These are phyloP conservation scores for Ustilago xerochloae DNA, from an alignment of 1,284 basidiomycete species.

Conservation along the genomic window DNA sequence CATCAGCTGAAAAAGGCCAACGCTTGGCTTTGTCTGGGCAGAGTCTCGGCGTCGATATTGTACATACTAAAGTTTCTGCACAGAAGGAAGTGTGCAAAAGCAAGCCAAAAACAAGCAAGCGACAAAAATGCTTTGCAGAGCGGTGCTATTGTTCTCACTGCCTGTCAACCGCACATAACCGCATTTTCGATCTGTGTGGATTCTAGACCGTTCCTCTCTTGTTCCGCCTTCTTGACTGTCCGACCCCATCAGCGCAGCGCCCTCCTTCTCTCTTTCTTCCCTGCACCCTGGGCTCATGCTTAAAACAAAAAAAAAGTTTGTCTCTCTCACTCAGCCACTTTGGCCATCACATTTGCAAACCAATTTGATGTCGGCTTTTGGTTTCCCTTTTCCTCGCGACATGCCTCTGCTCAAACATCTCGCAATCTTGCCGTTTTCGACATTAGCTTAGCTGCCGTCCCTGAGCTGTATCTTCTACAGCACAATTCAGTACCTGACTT, in stretches of 20 bases:
- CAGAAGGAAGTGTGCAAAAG: no score
- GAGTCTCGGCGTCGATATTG: background rate
- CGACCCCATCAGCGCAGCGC: background rate
- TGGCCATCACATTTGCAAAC: background rate
- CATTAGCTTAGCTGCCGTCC: background rate
- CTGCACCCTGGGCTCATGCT: background rate
- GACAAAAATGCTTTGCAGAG: no score
- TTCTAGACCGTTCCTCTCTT: background rate
- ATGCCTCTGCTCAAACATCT: constrained; percentile 1
- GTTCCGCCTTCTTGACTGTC: background rate
- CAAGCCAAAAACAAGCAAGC: no score
- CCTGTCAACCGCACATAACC: constrained; percentile 8
- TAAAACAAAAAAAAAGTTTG: no score
- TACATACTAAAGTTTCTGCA: no score
- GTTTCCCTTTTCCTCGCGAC: background rate
- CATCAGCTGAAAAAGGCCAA: background rate
- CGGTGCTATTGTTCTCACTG: no score
- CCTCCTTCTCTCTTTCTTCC: background rate
- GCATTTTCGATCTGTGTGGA: constrained; percentile 13
- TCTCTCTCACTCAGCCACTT: background rate
- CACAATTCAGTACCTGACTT: background rate
- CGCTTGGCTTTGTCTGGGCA: background rate
- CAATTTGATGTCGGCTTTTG: background rate
- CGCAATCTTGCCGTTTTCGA: background rate
- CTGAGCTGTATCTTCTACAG: no score